Evolutionary conservation across 2,329 filamentous ascomycete genomes (phyloP).

Genomic region (Penicillium sp.): DNA sequence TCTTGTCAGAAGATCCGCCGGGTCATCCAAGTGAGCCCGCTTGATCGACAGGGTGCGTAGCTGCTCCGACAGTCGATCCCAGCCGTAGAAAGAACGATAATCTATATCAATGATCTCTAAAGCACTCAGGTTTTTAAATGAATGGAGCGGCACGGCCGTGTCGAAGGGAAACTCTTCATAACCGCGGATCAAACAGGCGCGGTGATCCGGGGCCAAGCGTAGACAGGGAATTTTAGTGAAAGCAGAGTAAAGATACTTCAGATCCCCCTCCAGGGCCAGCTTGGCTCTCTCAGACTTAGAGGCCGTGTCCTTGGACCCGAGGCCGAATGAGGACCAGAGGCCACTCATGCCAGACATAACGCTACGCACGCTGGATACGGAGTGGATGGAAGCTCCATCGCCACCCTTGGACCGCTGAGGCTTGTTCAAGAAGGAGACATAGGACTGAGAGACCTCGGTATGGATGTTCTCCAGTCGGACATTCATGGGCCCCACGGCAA

Average conservation of each 20-base stretch:
- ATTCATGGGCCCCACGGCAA: slow-evolving; percentile 93
- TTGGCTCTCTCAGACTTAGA: slow-evolving; percentile 89
- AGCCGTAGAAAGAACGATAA: slow-evolving; percentile 95
- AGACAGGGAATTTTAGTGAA: slow-evolving; percentile 98
- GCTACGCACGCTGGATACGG: slow-evolving; percentile 93
- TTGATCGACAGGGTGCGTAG: slow-evolving; percentile 86
- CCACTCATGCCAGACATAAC: slow-evolving; percentile 97
- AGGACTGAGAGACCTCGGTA: slow-evolving; percentile 79
- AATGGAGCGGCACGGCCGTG: slow-evolving; percentile 91
- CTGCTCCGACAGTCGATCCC: slow-evolving; percentile 92
- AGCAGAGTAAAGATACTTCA: slow-evolving; percentile 95
- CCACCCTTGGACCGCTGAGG: slow-evolving; percentile 81
- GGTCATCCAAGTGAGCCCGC: slow-evolving; percentile 83
- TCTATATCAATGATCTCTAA: slow-evolving; percentile 95
- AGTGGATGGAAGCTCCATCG: slow-evolving; percentile 80
- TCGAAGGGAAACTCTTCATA: slow-evolving; percentile 99
- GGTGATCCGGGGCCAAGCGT: slow-evolving; percentile 86
- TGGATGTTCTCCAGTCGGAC: slow-evolving; percentile 93
- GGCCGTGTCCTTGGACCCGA: slow-evolving; percentile 74
- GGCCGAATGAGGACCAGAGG: slow-evolving; percentile 84
- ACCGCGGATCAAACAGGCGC: slow-evolving; percentile 82
- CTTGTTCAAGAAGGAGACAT: slow-evolving; percentile 91
- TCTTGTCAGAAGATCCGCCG: slow-evolving; percentile 82
- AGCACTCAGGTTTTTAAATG: slow-evolving; percentile 94
- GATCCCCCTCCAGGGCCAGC: slow-evolving; percentile 76